Base-by-base conservation (phyloP, 2,329 filamentous ascomycete species). In the Pestalotiopsis fici region DNA sequence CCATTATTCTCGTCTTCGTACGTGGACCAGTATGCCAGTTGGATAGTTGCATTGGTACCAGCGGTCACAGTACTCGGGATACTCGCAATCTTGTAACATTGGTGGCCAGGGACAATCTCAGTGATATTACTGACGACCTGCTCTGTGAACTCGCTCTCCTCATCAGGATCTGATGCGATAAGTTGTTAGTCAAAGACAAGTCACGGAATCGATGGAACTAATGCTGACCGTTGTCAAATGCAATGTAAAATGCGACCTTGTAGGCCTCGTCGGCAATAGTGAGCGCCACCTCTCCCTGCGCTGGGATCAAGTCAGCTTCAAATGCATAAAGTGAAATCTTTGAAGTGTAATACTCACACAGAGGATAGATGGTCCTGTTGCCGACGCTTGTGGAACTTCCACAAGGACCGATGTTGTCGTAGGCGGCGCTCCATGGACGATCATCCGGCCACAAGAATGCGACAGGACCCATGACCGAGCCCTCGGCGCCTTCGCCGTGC, bases 371-470 rank as follows among this genome's bases (percentile, higher is more conserved):
- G 0, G 85, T 87, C 65, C 86, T 78, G 67, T 85, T 85, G 3
- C 72, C 72, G 1, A 82, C 79, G 1, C 81, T 81, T 9, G 76
- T 75, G 5, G 79, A 69, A 57, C 84, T 86, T 59, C 86, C 86
- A 69, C 86, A 88, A 0, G 86, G 86, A 1, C 81, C 80, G 7
- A 73, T 81, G 69, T 87, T 87, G 72, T 88, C 86, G 35, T 81
- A 73, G 3, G 78, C 78, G 47, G 83, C 82, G 50, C 78, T 81
- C 85, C 85, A 88, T 21, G 76, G 74, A 28, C 86, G 81, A 71
- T 87, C 82, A 2, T 78, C 74, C 0, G 86, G 86, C 86, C 86
- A 88, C 65, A 88, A 75, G 72, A 88, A 86, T 25, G 84, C 85
- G 15, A 85, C 85, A 2, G 85, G 85, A 5, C 85, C 86, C 84